Base-by-base conservation (phyloP, 495 filamentous ascomycete genomes). In the Penicillium coprophilum region DNA sequence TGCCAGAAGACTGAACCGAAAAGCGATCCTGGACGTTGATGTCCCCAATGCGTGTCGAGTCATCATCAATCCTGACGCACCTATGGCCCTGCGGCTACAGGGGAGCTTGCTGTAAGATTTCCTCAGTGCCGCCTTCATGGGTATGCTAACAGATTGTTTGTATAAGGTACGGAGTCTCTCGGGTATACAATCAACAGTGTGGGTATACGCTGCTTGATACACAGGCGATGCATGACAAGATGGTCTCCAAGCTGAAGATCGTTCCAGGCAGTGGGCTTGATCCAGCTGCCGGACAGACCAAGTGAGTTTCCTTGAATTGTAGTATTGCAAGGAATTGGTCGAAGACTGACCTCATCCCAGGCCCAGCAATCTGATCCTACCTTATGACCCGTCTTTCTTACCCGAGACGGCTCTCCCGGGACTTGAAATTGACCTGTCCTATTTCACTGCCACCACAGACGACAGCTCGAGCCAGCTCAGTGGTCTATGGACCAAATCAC, bases 11-110 rank as follows among this genome's bases (percentile, higher is more conserved):
- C 79, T 98, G 48, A 89, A 85, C 32, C 82, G 88, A n/a, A 96
- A 92, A 68, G 87, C 89, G 11, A 96, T 98, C 56, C 81, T 90
- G 41, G 85, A 90, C 11, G 94, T 98, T 46, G 80, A 97, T 63
- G 85, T 98, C 9, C 80, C 82, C 17, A 92, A 87, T 58, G 93
- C 93, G 53, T 97, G 92, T 69, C 80, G 85, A 45, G 92, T 89
- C 6, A 96, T 98, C 64, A 84, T 87, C 28, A 78, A 88, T 53
- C 92, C 94, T 0, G 87, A 85, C 23, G 92, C 88, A 6, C 94
- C 94, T 10, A 88, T 98, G 78, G 94, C 94, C 3, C 71, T 98
- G 64, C 87, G 94, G 15, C 82, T 98, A 31, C 94, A 98, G 70
- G 91, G 92, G 10, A 96, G 88, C 62, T 74, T 98, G 28, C 83